Base-by-base conservation (phyloP, 306 rosid species). In the Abrus precatorius region DNA sequence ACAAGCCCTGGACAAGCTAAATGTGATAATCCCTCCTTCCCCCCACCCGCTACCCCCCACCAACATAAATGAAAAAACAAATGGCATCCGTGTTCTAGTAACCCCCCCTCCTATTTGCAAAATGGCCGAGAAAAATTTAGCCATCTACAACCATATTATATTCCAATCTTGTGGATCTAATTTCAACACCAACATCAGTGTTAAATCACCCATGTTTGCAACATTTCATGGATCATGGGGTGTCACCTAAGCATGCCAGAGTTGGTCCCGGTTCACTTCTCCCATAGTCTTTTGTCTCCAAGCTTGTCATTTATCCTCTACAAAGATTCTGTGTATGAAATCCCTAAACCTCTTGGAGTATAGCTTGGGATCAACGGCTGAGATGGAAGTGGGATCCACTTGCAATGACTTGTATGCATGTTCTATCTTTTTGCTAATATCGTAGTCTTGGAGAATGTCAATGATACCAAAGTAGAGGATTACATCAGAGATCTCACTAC, bases 371-470 rank as follows among this genome's bases (percentile, higher is more conserved):
- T 79, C 92, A 75, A 88, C 92, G 36, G 89, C 89, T 47, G 92
- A 88, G 86, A 88, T 88, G 75, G 88, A 86, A 49, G 88, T 56
- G 77, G 92, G 82, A 49, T 89, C 92, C 80, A 84, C 90, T 73
- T 89, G 92, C 36, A 89, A 76, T 52, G 92, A 89, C 83, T 89
- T 89, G 87, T 89, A 89, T 13, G 92, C 92, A 89, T 86, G 90
- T 74, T 89, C 92, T 54, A 89, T 82, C 88, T 85, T 89, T 86
- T 89, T 89, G 84, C 87, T 84, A 72, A 86, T 89, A 84, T 86
- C 90, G 44, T 89, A 89, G 77, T 82, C 90, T 89, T 89, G 92
- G 67, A 89, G 87, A 84, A 89, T 89, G 85, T 89, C 92, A 89
- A 89, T 86, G 87, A 89, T 84, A 68, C 92, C 90, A 86, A 89